These are phyloP conservation scores for Sonneratia alba DNA, from an alignment of 345 rosid species.

Conservation along the genomic window DNA sequence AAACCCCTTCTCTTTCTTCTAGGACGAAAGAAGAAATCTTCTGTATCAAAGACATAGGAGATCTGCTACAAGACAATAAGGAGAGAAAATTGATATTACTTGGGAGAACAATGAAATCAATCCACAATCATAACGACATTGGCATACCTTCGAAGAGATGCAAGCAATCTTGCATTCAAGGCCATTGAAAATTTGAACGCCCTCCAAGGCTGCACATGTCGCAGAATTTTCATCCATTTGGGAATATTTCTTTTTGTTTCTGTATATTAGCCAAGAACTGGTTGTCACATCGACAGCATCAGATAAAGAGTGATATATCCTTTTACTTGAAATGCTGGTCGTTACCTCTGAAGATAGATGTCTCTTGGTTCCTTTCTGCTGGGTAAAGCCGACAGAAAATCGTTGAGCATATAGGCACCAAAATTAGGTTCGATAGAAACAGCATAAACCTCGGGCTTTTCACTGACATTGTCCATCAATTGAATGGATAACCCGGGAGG, in stretches of 20 bases:
- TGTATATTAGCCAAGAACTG: constrained; percentile 18
- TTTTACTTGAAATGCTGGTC: not conserved
- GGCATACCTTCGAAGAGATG: constrained; percentile 68
- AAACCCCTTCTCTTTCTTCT: constrained; percentile 22
- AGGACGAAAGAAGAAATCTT: constrained; percentile 44
- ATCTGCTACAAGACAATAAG: constrained; percentile 16
- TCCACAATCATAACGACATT: not conserved
- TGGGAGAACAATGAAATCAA: not conserved
- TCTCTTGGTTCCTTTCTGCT: constrained; percentile 64
- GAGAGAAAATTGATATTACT: not conserved
- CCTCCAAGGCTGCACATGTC: constrained; percentile 61
- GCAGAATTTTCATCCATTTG: constrained; percentile 64
- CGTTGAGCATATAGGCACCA: constrained; percentile 67
- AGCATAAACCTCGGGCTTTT: constrained; percentile 77
- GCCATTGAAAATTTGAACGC: constrained; percentile 66
- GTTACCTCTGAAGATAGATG: constrained; percentile 56
- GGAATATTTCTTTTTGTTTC: constrained; percentile 63
- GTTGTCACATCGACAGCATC: not conserved
- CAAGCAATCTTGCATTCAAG: constrained; percentile 89
- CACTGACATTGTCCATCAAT: constrained; percentile 67
- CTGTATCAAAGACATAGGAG: constrained; percentile 46
- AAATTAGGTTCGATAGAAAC: constrained; percentile 81
- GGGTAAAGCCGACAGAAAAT: constrained; percentile 47
- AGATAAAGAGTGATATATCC: not conserved
- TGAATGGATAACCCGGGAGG: constrained; percentile 59